phyloP scores from a whole-genome alignment of 805 yeast genomes.

The Teunomyces funiuensis region DNA sequence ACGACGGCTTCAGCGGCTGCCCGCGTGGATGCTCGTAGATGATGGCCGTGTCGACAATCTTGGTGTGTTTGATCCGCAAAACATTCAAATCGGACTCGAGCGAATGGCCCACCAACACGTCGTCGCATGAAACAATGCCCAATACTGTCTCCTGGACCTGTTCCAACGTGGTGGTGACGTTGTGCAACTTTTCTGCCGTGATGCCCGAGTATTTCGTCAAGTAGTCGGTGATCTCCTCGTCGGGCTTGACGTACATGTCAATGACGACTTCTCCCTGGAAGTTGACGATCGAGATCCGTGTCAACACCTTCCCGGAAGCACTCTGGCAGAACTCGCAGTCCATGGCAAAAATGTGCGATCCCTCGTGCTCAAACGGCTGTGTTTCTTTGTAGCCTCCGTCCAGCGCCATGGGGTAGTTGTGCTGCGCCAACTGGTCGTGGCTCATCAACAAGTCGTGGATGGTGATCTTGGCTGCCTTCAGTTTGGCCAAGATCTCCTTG shows the following conservation, averaged over 20 bases:
- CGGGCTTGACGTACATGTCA: conserved; percentile 80
- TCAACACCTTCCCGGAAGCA: conserved; percentile 59
- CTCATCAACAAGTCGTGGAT: conserved; percentile 55
- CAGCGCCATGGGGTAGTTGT: conserved; percentile 55
- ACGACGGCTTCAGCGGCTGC: conserved; percentile 74
- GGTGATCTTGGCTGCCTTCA: conserved; percentile 36
- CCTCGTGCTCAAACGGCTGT: conserved; percentile 49
- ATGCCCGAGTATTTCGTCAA: conserved; percentile 86
- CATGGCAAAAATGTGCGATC: conserved; percentile 68
- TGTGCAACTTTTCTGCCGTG: conserved; percentile 61
- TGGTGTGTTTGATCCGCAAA: conserved; percentile 68
- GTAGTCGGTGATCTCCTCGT: conserved; percentile 72
- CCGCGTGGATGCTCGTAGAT: conserved; percentile 81
- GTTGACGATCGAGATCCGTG: conserved; percentile 76
- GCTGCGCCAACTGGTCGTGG: conserved; percentile 45
- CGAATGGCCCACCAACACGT: conserved; percentile 85
- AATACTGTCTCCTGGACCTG: conserved; percentile 67
- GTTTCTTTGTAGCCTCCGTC: conserved; percentile 56
- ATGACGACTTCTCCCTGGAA: conserved; percentile 58
- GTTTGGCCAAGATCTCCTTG: conserved; percentile 33
- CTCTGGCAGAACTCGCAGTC: conserved; percentile 94
- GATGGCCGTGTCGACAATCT: conserved; percentile 76
- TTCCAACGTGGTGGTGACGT: conserved; percentile 59
- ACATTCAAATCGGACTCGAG: conserved; percentile 79
- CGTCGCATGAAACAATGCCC: conserved; percentile 49